Evolutionary conservation across 192 early-diverging fungal species (phyloP).

Genomic region (Coemansia sp.): DNA sequence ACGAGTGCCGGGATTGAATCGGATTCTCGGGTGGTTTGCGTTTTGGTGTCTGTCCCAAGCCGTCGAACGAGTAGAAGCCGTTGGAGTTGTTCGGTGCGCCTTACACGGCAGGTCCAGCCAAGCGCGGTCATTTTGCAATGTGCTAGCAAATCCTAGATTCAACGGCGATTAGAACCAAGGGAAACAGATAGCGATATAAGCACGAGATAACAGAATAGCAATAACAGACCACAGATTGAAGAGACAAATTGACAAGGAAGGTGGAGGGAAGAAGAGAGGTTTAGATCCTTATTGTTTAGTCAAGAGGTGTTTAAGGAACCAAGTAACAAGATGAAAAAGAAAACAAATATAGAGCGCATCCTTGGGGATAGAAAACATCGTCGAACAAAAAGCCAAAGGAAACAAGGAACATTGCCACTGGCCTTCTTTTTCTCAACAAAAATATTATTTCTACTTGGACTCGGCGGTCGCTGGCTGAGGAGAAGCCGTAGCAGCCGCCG

Average conservation of each 20-base stretch:
- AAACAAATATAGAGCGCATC: conserved; percentile 4
- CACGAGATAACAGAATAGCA: too few relatives aligned
- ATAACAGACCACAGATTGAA: background rate
- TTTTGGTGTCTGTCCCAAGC: too few relatives aligned
- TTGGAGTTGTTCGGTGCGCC: too few relatives aligned
- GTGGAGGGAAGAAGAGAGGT: background rate
- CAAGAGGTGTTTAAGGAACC: background rate
- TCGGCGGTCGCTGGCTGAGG: conserved; percentile 7
- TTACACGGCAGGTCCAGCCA: too few relatives aligned
- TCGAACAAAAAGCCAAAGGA: background rate
- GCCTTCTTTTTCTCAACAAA: background rate
- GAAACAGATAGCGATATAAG: too few relatives aligned
- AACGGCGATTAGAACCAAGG: too few relatives aligned
- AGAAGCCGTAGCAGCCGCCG: background rate
- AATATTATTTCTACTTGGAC: conserved; percentile 5
- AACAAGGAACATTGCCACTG: background rate
- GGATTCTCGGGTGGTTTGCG: too few relatives aligned
- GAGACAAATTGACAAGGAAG: background rate
- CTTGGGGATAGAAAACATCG: too few relatives aligned
- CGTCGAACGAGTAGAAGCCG: too few relatives aligned
- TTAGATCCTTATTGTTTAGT: too few relatives aligned
- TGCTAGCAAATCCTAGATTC: too few relatives aligned
- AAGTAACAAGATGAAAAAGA: background rate
- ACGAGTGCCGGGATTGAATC: background rate
- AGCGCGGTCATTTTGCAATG: too few relatives aligned